A percentile compares a stretch with the other conserved stretches of the same genome.
phyloP scores from a whole-genome alignment of 2,329 filamentous ascomycete species.

The Fusarium miscanthi region DNA sequence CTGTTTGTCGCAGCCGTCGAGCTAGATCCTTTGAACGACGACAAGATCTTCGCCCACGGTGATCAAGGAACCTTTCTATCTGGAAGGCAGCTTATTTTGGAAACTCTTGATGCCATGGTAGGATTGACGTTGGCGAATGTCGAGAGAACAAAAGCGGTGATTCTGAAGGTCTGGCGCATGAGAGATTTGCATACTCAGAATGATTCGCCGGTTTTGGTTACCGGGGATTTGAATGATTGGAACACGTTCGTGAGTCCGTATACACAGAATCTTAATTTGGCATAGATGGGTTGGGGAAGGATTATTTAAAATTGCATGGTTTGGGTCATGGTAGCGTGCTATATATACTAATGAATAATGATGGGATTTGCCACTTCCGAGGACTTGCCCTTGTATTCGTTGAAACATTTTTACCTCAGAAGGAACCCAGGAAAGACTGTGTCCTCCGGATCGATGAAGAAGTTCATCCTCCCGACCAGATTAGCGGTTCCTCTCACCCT shows the following conservation, averaged over 20 bases:
- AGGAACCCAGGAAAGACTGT: slow-evolving; percentile 27
- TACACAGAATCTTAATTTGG: slow-evolving; percentile 45
- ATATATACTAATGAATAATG: slow-evolving; percentile 12
- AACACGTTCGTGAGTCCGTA: slow-evolving; percentile 43
- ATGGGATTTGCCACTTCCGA: not conserved
- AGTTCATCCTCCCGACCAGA: slow-evolving; percentile 31
- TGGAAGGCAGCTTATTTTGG: slow-evolving; percentile 32
- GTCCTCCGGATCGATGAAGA: slow-evolving; percentile 31
- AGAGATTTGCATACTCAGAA: slow-evolving; percentile 48
- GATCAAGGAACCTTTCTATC: not conserved
- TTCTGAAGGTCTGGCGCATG: slow-evolving; percentile 59
- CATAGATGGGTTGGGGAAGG: not conserved
- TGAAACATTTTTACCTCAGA: not conserved
- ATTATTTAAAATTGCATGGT: not conserved
- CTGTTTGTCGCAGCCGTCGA: slow-evolving; percentile 41
- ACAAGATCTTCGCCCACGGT: not conserved
- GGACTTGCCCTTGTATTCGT: accelerated
- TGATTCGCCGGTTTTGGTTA: not conserved
- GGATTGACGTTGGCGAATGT: slow-evolving; percentile 57
- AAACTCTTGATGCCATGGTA: slow-evolving; percentile 50
- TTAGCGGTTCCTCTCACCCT: slow-evolving; percentile 26
- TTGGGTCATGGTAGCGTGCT: not conserved
- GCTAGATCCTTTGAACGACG: slow-evolving; percentile 32
- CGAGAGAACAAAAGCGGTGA: slow-evolving; percentile 57
- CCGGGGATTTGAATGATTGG: slow-evolving; percentile 40